phyloP scores from a whole-genome alignment of 306 rosid species.

The Trifolium pratense region DNA sequence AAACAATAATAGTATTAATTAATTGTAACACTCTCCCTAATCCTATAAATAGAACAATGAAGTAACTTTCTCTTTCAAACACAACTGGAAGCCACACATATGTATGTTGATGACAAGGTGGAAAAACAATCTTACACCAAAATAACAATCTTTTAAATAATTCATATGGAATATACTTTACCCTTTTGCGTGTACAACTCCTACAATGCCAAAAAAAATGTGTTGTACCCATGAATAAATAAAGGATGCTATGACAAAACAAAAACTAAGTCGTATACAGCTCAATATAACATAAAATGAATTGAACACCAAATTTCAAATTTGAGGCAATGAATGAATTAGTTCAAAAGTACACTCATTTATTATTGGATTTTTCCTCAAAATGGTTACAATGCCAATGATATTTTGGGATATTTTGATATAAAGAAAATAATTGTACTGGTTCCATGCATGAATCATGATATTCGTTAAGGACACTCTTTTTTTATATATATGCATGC shows the following conservation, averaged over 20 bases:
- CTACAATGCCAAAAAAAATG: conserved; percentile 13
- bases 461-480: not conserved
- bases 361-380: conserved; percentile 31
- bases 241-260: conserved; percentile 32
- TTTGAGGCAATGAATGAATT: conserved; percentile 34
- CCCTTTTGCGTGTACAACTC: conserved; percentile 51
- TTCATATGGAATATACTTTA: not conserved
- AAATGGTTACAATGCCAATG: conserved; percentile 1
- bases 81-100: conserved; percentile 37
- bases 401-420: conserved; percentile 41
- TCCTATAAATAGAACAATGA: not conserved
- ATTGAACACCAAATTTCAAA: not conserved
- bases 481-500: not conserved
- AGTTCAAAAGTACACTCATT: not conserved
- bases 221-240: not conserved
- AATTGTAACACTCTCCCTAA: conserved; percentile 22
- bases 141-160: not conserved
- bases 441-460: not conserved
- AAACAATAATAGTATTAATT: not conserved
- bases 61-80: conserved; percentile 33
- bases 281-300: conserved; percentile 39
- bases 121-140: conserved; percentile 31
- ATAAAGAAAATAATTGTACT: not conserved
- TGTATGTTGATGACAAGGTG: conserved; percentile 11
- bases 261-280: conserved; percentile 45